These are phyloP conservation scores for Xylaria sp. DNA, from an alignment of 495 filamentous ascomycete genomes.

Conservation along the genomic window DNA sequence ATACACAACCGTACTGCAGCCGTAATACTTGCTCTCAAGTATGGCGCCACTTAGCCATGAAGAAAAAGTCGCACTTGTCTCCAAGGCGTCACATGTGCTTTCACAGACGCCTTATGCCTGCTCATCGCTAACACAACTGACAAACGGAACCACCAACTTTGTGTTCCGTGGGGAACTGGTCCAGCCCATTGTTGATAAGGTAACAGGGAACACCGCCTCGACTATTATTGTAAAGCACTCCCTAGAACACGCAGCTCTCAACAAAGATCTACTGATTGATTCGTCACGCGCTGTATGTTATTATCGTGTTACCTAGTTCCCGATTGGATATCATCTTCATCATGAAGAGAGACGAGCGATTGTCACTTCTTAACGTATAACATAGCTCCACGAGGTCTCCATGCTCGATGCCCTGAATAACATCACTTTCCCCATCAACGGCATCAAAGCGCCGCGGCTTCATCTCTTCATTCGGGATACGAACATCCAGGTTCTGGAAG, in stretches of 20 bases:
- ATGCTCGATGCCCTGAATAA: conserved; percentile 8
- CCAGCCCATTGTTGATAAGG: conserved; percentile 17
- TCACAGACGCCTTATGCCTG: conserved; percentile 51
- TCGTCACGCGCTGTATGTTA: conserved; percentile 50
- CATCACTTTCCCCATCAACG: conserved; percentile 24
- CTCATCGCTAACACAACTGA: conserved; percentile 46
- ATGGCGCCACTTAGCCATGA: conserved; percentile 17
- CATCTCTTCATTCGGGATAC: conserved; percentile 45
- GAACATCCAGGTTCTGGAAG: conserved; percentile 52
- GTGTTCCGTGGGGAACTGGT: conserved; percentile 53
- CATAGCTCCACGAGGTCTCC: conserved; percentile 10
- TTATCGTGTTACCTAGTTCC: neutral
- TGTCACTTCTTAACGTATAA: neutral
- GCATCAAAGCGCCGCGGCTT: conserved; percentile 50
- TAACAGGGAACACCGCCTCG: neutral
- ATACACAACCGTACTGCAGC: neutral
- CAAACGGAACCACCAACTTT: conserved; percentile 59
- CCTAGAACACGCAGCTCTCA: conserved; percentile 49
- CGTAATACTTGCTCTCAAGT: neutral
- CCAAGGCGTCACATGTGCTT: conserved; percentile 19
- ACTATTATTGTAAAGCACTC: conserved; percentile 58
- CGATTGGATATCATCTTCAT: neutral
- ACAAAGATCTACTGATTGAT: conserved; percentile 47
- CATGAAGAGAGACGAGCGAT: neutral
- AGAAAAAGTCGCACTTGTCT: conserved; percentile 8